A percentile compares a stretch with the other conserved stretches of the same genome.
phyloP scores from a whole-genome alignment of 208 protist species.

The Acanthamoeba sp. region DNA sequence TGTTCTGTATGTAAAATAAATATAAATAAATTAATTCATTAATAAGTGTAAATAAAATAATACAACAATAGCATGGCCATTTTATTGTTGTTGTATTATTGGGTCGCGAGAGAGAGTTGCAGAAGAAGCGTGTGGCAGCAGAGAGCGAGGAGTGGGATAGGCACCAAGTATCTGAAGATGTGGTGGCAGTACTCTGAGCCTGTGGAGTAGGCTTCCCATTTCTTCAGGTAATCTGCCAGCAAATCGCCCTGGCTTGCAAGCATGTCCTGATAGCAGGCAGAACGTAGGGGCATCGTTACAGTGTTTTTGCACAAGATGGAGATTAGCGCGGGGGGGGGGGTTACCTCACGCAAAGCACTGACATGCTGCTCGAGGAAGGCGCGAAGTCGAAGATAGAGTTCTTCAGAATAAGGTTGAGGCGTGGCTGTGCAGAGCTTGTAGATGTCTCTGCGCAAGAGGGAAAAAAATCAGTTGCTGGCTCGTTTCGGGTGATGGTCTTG shows the following conservation, averaged over 20 bases:
- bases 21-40: too few species aligned
- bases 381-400: slow-evolving; percentile 81
- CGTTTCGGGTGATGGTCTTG: neutral
- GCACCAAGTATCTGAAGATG: slow-evolving; percentile 83
- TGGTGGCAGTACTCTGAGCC: slow-evolving; percentile 82
- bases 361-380: slow-evolving; percentile 80
- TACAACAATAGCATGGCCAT: too few species aligned
- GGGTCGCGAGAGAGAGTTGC: too few species aligned
- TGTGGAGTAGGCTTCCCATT: slow-evolving; percentile 83
- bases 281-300: too few species aligned
- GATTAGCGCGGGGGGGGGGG: neutral
- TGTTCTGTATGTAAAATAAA: slow-evolving; percentile 72
- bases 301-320: neutral
- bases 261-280: slow-evolving; percentile 28
- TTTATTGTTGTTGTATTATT: too few species aligned
- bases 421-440: slow-evolving; percentile 64
- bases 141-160: too few species aligned
- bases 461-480: neutral
- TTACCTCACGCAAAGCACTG: slow-evolving; percentile 74
- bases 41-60: too few species aligned
- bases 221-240: slow-evolving; percentile 80
- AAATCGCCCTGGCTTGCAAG: slow-evolving; percentile 33
- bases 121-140: neutral
- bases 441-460: neutral
- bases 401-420: slow-evolving; percentile 81